Percentiles rank a stretch among this genome's conserved stretches.
Conservation (phyloP, 257 asterid genomes). For the Coffea canephora region DNA sequence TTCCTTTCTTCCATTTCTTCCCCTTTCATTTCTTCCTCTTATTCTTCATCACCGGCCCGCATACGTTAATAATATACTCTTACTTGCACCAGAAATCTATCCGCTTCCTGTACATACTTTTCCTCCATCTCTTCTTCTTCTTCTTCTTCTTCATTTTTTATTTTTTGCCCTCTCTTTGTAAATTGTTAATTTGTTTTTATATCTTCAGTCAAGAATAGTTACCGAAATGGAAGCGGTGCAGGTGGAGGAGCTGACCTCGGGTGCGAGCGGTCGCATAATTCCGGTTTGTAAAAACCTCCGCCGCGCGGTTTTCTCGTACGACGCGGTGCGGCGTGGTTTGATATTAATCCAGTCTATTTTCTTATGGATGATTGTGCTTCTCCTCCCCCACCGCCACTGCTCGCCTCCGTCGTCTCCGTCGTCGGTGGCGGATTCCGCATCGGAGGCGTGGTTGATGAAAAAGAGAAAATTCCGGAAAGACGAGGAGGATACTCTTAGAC, state of each 20-base stretch:
- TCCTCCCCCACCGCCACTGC: slow-evolving; percentile 55
- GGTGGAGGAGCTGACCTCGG: slow-evolving; percentile 95
- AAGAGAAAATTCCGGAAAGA: slow-evolving; percentile 72
- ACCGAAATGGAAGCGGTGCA: slow-evolving; percentile 53
- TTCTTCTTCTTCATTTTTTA: not conserved
- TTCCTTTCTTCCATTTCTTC: not conserved
- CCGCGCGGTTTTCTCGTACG: slow-evolving; percentile 55
- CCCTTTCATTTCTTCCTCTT: not conserved
- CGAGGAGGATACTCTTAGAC: slow-evolving; percentile 90
- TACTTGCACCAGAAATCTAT: not conserved
- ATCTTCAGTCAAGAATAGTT: not conserved
- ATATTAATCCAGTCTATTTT: slow-evolving; percentile 58
- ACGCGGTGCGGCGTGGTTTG: slow-evolving; percentile 38
- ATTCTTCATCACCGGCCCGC: not conserved
- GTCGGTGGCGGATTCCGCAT: slow-evolving; percentile 25
- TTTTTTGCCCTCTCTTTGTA: not conserved
- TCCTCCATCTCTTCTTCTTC: not conserved
- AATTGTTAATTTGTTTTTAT: not conserved
- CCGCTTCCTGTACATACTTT: not conserved
- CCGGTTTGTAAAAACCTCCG: slow-evolving; percentile 76
- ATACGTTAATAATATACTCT: too few species aligned
- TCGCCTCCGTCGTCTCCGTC: slow-evolving; percentile 67
- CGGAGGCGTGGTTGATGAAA: slow-evolving; percentile 28
- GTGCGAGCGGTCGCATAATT: slow-evolving; percentile 95
- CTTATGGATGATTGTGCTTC: slow-evolving; percentile 68